Evolutionary conservation across 495 filamentous ascomycete genomes (phyloP), one percentile per base, ranked within the genome.

Genomic region (Cercophora samala): DNA sequence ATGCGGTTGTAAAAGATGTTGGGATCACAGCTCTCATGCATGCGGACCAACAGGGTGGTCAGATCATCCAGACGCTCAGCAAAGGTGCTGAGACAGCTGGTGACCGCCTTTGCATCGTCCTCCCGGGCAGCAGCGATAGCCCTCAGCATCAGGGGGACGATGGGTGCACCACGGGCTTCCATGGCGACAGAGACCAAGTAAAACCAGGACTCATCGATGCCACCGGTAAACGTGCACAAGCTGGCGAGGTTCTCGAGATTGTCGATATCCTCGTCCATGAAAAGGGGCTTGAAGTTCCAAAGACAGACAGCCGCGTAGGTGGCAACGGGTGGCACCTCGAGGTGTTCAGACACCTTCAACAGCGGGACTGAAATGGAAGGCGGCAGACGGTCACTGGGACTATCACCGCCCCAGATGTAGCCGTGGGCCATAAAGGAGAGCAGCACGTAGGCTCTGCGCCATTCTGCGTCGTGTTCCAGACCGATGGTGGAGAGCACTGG

Each of bases 151-250:
- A 96, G 78, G 0, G 93, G 89, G 46, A 98, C 87, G 55, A 92
- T 90, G n/a, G 93, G 92, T 0, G 87, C 95, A 25, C 92, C 94
- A 32, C 93, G 87, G 58, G 95, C 93, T 79, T 99, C 95, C 69
- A 99, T 97, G 68, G 94, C 95, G 17, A 97, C 90, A 0, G 93
- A 97, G 55, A 97, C 85, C 9, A 98, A 82, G 74, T 97, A 97
- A 75, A 99, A 99, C 95, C 95, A 98, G 69, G 96, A 95, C 75
- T 99, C 95, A 75, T 99, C 95, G 18, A 96, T 79, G 4, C 92
- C 92, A 42, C 96, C 95, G n/a, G 96, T 98, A 76, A 97, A 93
- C 19, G 95, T 97, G 64, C 87, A 85, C 66, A 97, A 82, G 13
- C 91, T 93, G 24, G 90, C 86, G 54, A 99, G 82, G 71, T 98